phyloP scores from a whole-genome alignment of 768 basidiomycete genomes.

The Lentinula sp. region DNA sequence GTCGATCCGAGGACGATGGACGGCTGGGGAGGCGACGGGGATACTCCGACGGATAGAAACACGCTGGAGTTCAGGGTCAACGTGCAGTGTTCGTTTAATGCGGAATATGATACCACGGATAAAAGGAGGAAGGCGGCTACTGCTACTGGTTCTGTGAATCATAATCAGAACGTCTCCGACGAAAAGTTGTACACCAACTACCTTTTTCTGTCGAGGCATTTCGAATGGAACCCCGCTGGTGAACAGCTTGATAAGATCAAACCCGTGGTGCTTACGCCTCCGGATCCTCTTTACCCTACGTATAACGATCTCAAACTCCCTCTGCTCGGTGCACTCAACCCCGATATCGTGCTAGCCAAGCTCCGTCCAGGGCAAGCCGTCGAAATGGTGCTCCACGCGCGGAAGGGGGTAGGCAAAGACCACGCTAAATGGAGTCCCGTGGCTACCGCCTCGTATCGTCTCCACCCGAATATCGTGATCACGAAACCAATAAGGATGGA shows the following conservation, averaged over 20 bases:
- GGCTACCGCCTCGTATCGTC: conserved; percentile 95
- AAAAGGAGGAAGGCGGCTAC: conserved; percentile 39
- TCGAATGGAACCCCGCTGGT: conserved; percentile 78
- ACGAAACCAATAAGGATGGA: conserved; percentile 69
- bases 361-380: conserved; percentile 87
- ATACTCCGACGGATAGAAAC: conserved; percentile 78
- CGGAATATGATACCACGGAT: conserved; percentile 12
- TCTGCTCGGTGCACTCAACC: conserved; percentile 63
- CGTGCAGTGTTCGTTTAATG: conserved; percentile 58
- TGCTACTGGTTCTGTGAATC: conserved; percentile 34
- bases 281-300: no score
- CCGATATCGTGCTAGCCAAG: conserved; percentile 86
- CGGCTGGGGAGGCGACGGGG: conserved; percentile 41
- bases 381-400: conserved; percentile 80
- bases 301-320: conserved; percentile 4
- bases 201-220: conserved; percentile 58
- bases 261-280: conserved; percentile 8
- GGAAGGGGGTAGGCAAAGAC: conserved; percentile 90
- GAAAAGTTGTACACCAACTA: conserved; percentile 62
- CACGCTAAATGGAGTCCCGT: conserved; percentile 95
- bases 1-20: conserved; percentile 74
- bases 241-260: conserved; percentile 55
- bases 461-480: conserved; percentile 80
- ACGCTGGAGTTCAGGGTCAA: conserved; percentile 84
- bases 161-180: conserved; percentile 26